Base-by-base conservation (phyloP, 257 asterid species). In the Lavandula angustifolia region DNA sequence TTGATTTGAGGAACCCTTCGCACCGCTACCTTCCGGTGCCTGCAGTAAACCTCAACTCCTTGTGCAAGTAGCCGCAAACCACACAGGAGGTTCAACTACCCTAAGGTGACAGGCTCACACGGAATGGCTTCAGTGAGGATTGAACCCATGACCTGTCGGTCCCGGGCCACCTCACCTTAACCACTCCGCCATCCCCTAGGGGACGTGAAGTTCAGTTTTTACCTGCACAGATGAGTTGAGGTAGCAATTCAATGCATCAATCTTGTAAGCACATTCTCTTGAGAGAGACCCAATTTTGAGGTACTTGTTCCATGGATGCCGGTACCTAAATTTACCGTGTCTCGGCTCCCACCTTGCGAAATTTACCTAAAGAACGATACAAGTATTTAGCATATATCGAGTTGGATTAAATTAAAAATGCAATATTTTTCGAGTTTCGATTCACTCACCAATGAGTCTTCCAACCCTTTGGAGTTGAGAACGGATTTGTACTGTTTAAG, bases 261-360 rank as follows among this genome's bases (percentile, higher is more conserved):
- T 82, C 55, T 72, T 84, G 66, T 66, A 79, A 1, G 94, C 87
- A 40, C 87, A 84, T 71, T 85, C 80, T 67, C 88, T 66, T 8
- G 84, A 74, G 6, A 80, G 80, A 11, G 71, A 63, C 43, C 95
- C 89, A 57, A 85, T 66, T 57, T 80, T 75, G 8, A 85, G 79
- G 75, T 88, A 88, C 35, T 79, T 84, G 4, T 72, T 63, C 92
- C 94, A 89, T 11, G 95, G 95, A 22, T 85, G 95, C 0, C 83
- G 63, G 60, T 69, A 87, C 76, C 75, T 80, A 44, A 85, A 85
- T 29, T 63, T 60, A 2, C 96, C 95, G 13, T 87, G 96, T 4
- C 94, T 60, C 3, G 91, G 89, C 73, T 87, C 92, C 94, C 95
- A 90, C 72, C 64, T 81, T n/a, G 92, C 97, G 5, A 82, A 81